A percentile compares a stretch with the other conserved stretches of the same genome.
Evolutionary conservation across 225 moss, liverwort and hornwort species (phyloP).

Genomic region (Pseudoscleropodium purum): DNA sequence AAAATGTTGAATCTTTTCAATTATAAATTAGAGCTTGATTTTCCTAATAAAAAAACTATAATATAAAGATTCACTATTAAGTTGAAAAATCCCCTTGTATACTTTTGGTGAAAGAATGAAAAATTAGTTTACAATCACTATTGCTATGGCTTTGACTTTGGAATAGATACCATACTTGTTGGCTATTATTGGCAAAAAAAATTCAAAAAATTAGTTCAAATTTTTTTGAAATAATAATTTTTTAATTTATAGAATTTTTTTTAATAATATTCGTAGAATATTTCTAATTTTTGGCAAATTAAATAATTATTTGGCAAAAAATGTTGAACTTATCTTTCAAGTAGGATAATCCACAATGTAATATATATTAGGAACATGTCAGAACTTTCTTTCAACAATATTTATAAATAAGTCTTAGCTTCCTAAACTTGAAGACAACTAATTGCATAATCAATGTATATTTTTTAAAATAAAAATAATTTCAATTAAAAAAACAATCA

Average conservation of each 20-base stretch:
- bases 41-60: not conserved
- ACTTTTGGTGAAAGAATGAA: not conserved
- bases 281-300: not conserved
- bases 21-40: not conserved
- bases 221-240: not conserved
- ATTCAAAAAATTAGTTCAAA: not conserved
- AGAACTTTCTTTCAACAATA: not conserved
- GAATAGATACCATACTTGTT: not conserved
- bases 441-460: not conserved
- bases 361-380: not conserved
- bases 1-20: not conserved
- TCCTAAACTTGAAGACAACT: not conserved
- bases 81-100: not conserved
- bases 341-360: accelerated
- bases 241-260: too few relatives aligned
- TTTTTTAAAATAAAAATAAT: not conserved
- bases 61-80: not conserved
- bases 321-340: not conserved
- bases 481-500: not conserved
- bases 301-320: not conserved
- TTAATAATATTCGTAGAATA: not conserved
- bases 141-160: not conserved
- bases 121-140: not conserved
- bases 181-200: accelerated
- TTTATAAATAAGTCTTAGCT: not conserved